Evolutionary conservation across 2,329 filamentous ascomycete species (phyloP), one percentile per base, ranked within the genome.

Genomic region (Sclerotinia nivalis): DNA sequence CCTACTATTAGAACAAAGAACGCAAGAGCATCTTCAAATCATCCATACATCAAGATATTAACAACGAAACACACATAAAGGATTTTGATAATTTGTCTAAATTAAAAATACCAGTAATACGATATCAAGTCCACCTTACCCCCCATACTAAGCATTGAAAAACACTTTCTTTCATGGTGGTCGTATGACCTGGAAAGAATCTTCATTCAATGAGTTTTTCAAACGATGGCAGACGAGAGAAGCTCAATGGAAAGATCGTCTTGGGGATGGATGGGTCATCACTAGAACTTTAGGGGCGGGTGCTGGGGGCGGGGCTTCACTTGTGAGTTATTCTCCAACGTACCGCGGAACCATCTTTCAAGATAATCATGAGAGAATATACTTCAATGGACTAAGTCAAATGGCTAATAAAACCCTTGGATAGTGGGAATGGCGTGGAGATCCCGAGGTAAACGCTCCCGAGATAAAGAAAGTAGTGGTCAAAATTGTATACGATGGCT

Each of bases 401-500:
- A 31, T 34, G 28, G 8, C 52, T 31, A 9, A 34, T 55, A 4
- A 20, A 31, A 10, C 6, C 1, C 7, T 55, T 12, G 31, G 28
- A 34, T 34, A 55, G 52, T 55, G 52, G 52, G 52, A 55, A 31
- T 55, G 52, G 52, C 52, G 52, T 22, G 52, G 52, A 34, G 15
- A 55, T 22, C 52, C 52, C 31, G 13, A 22, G 28, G 52, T 25
- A 20, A 55, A 55, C 18, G 52, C 52, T 8, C 52, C 52, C 2
- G 20, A 55, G 4, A 31, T 55, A 20, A 55, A 55, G 52, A 28
- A 55, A 55, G 28, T 55, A 28, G 52, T 55, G 20, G 28, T 55
- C 28, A 55, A 55, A 31, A 25, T 55, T 31, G 52, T 55, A 18
- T 55, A 55, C 28, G 52, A 55, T 55, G 52, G 52, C 52, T 55